Evolutionary conservation across 2,329 filamentous ascomycete genomes (phyloP), one percentile per base, ranked within the genome.

Genomic region (Zasmidium angulare): DNA sequence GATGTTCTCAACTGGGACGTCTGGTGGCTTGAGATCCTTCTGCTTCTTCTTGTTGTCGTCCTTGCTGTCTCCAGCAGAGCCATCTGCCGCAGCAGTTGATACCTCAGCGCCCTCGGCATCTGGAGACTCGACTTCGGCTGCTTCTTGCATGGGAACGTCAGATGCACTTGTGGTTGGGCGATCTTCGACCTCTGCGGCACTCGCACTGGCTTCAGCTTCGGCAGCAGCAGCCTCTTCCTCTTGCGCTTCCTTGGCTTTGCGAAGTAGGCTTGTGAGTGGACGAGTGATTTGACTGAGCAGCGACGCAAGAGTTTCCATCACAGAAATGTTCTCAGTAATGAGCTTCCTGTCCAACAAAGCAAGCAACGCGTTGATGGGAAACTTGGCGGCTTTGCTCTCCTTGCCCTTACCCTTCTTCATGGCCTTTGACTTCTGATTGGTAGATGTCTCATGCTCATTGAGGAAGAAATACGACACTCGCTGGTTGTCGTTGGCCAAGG

Each of bases 261-360:
- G 90, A 66, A 96, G 86, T 22, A 96, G 80, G 29, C 88, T 86
- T 63, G 90, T 90, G 23, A 99, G 82, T 11, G 95, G 95, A 58
- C 89, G 83, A 0, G 95, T 99, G 57, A 98, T 91, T 65, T 89
- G 88, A 73, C 91, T 93, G 23, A 99, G 83, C 26, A 99, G 80
- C 64, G 89, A 87, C 1, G 95, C 95, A 23, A 99, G 83, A 63
- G 92, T 88, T 68, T 96, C 93, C 93, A 99, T 98, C 58, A 96
- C 93, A 6, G 88, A 84, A n/a, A 93, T 93, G 76, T 92, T 99
- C 76, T 99, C 95, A 78, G 96, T 96, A 64, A 99, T 93, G 62
- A 98, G 81, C 65, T 92, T 90, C n/a, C 95, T 89, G 72, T 98
- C 95, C 21, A 99, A 83, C 3, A 99, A 82, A 62, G 87, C 88